Evolutionary conservation across 345 rosid genomes (phyloP).

Genomic region (Euphorbia pulcherrima): DNA sequence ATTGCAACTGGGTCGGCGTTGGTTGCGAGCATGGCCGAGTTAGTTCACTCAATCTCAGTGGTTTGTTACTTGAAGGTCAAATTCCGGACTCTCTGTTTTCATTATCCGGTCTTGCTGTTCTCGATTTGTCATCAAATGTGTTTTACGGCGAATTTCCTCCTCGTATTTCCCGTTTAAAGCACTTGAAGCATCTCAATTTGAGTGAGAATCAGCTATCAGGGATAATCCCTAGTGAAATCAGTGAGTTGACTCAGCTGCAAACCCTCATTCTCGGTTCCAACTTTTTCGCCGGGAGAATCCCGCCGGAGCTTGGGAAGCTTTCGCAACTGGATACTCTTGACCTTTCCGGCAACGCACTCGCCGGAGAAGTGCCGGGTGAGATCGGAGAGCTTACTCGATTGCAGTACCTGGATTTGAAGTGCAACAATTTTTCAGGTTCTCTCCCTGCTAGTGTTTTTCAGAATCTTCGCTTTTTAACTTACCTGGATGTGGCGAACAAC

Average conservation of each 20-base stretch:
- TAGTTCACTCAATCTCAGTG: slow-evolving; percentile 38
- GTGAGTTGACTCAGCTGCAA: slow-evolving; percentile 38
- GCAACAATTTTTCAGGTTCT: slow-evolving; percentile 58
- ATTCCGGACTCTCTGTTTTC: slow-evolving; percentile 52
- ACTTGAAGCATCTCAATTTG: slow-evolving; percentile 36
- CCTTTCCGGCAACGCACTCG: slow-evolving; percentile 54
- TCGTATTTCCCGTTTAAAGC: slow-evolving; percentile 23
- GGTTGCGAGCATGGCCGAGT: slow-evolving; percentile 51
- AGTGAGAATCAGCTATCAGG: slow-evolving; percentile 44
- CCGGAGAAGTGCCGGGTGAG: slow-evolving; percentile 47
- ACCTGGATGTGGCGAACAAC: slow-evolving; percentile 73
- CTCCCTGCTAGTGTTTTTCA: slow-evolving; percentile 42
- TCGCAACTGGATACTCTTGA: slow-evolving; percentile 47
- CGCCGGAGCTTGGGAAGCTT: slow-evolving; percentile 47
- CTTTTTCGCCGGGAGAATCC: slow-evolving; percentile 48
- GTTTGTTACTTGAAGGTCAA: slow-evolving; percentile 39
- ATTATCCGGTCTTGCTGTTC: slow-evolving; percentile 40
- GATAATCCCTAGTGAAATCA: slow-evolving; percentile 33
- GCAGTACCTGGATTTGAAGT: slow-evolving; percentile 55
- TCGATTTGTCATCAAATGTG: slow-evolving; percentile 56
- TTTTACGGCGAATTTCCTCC: slow-evolving; percentile 44
- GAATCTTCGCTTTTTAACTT: slow-evolving; percentile 41
- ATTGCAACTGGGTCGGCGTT: slow-evolving; percentile 79
- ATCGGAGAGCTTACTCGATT: slow-evolving; percentile 47
- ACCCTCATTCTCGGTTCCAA: slow-evolving; percentile 40